Base-by-base conservation (phyloP, 2,329 filamentous ascomycete species). In the Hypomyces rosellus region DNA sequence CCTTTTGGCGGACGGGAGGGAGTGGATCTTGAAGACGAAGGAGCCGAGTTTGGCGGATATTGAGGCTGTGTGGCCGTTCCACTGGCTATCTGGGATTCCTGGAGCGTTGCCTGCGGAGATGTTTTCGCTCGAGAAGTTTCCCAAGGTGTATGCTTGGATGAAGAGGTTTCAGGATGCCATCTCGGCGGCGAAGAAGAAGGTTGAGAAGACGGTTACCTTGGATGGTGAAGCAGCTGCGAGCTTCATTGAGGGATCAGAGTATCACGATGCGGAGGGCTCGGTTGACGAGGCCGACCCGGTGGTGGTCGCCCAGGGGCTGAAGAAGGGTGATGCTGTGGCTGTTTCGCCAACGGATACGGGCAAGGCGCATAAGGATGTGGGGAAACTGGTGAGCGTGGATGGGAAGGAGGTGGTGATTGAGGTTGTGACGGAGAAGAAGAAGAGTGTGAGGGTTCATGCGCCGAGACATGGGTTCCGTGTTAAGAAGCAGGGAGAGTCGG, bases 31-130 rank as follows among this genome's bases (percentile, higher is more conserved):
- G 12, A 72, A 69, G 11, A 77, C 74, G 1, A 60, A 73, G 3
- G 63, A 65, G 15, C 80, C 82, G 1, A 74, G 71, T 1, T 63
- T 88, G 54, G 82, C 79, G 4, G 86, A 90, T 63, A 81, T 89
- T 53, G 82, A 89, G 67, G 81, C 77, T 40, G 68, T 85, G 12
- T 88, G 82, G 82, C 74, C 78, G 0, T 75, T 89, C 56, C 76
- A 84, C 64, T 89, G 86, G 86, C 65, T 88, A 2, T 63, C 67
- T 3, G 68, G 66, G 11, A 69, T 87, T 43, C 75, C 75, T 12
- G 76, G 76, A 4, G 76, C 77, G 13, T 70, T 87, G 43, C 76
- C 80, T 4, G 51, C 68, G 45, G 70, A 76, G 16, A 58, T 73
- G 6, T 74, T 88, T 54, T 77, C 76, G 3, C 61, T 69, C 13